Evolutionary conservation across 352 stramenopile genomes (phyloP), one percentile per base, ranked within the genome.

Genomic region (Nothophytophthora sp.): DNA sequence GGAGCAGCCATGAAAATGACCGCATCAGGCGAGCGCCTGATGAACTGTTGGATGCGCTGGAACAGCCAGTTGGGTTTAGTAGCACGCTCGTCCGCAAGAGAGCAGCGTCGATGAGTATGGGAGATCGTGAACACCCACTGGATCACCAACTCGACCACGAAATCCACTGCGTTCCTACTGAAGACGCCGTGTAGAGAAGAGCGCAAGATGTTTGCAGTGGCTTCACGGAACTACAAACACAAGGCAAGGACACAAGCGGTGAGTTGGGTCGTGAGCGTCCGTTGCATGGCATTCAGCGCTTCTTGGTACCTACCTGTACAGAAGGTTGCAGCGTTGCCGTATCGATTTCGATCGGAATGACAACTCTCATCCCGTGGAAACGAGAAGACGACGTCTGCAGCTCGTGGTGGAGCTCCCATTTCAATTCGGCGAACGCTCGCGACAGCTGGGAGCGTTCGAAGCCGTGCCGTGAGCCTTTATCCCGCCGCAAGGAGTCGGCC

Each of bases 41-140:
- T 24, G 24, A 69, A 79, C n/a, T 50, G 28, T 23, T 85, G 60
- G 2, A 70, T 35, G 27, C 62, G 59, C 1, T 29, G 30, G 48
- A 68, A 67, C 4, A 87, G 28, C 4, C 53, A 15, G 0, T 45
- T 37, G 18, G 18, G 24, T 29, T 34, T 5, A n/a, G n/a, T n/a
- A n/a, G n/a, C 50, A 13, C 15, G 45, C 27, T 55, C 35, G 6
- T 23, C 1, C 5, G 11, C 16, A 30, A 20, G 33, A 37, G 20
- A 41, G 16, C n/a, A 24, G 1, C 11, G 3, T 15, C 3, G 9
- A 1, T 20, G 10, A 16, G 3, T 20, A 22, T 33, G 40, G 16
- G 41, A 18, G 2, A 34, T 15, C 18, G 48, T 43, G 39, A 86
- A 88, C 5, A 88, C 20, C 78, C 81, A 91, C 18, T 77, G 39